Evolutionary conservation across 345 rosid genomes (phyloP).

Genomic region (Rhodamnia rubescens): DNA sequence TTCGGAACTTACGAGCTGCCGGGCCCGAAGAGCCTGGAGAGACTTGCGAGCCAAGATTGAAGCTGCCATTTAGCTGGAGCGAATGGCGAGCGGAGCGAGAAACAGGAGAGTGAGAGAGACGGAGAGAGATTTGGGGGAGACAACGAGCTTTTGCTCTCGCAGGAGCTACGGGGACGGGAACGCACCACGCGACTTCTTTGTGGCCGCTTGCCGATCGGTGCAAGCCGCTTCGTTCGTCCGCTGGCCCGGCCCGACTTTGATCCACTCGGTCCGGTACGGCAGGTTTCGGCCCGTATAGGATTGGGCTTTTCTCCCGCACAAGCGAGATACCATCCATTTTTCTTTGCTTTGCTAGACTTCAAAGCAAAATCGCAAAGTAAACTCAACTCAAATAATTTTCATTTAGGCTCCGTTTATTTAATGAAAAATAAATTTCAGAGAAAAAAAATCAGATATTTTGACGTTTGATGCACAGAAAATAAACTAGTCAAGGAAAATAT

Average conservation of each 20-base stretch:
- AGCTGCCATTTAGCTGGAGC: constrained; percentile 33
- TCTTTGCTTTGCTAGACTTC: too few species aligned
- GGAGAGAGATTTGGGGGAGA: neutral
- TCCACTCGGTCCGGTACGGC: neutral
- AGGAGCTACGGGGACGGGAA: neutral
- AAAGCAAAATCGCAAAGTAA: neutral
- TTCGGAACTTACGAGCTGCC: constrained; percentile 19
- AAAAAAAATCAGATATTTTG: too few species aligned
- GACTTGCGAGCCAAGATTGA: constrained; percentile 86
- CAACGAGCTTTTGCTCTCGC: neutral
- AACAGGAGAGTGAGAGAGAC: neutral
- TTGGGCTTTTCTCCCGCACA: neutral
- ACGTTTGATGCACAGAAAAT: too few species aligned
- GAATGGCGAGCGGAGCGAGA: neutral
- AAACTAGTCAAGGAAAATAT: too few species aligned
- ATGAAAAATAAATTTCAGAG: too few species aligned
- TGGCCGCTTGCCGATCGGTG: neutral
- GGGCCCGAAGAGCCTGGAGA: constrained; percentile 45
- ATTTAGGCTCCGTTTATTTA: too few species aligned
- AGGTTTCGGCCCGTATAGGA: neutral
- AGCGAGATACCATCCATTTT: too few species aligned
- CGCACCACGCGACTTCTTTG: neutral
- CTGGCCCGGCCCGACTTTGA: neutral
- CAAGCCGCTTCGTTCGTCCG: neutral
- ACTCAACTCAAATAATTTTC: neutral